Evolutionary conservation across 208 protist genomes (phyloP), one percentile per base, ranked within the genome.

Genomic region (Acanthamoeba triangularis): DNA sequence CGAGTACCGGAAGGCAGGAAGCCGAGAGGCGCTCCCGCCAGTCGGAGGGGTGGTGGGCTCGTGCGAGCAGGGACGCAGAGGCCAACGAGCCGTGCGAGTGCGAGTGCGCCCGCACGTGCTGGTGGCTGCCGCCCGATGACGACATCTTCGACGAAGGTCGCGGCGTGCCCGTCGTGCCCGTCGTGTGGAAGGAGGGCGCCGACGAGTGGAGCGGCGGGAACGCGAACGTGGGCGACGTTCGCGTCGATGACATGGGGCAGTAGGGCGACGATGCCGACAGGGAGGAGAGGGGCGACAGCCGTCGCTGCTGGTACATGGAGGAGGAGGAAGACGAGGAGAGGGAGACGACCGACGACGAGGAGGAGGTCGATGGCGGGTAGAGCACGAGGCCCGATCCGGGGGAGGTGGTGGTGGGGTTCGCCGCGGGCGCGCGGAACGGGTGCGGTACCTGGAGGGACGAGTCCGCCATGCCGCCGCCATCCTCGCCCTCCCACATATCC

Each of bases 401-500:
- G 23, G 76, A 54, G 7, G 20, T 11, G 7, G 20, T 0, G 14
- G 41, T 30, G 28, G 37, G 37, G n/a, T 25, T 35, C 23, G 20
- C 7, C 33, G 37, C 20, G 23, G n/a, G 74, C 33, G 74, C 4
- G 41, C 78, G 78, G 49, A 63, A 87, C 18, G 78, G 78, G 30
- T 87, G 78, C 25, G 78, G 47, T 1, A 87, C 78, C 30, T 87
- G 78, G 52, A 87, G 78, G n/a, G 78, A 87, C 6, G 78, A 87
- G 52, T 87, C 78, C 8, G 41, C 25, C 78, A 87, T 87, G 52
- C 78, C 78, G 52, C 78, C 78, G 28, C 78, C 78, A 25, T 87
- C 78, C 49, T 87, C 78, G 47, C 78, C 78, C 30, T 87, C 78
- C 78, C 78, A 87, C 78, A 87, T 87, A 14, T 87, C 78, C 47